phyloP scores from a whole-genome alignment of 2,329 filamentous ascomycete species.

The Penicillium sp. region DNA sequence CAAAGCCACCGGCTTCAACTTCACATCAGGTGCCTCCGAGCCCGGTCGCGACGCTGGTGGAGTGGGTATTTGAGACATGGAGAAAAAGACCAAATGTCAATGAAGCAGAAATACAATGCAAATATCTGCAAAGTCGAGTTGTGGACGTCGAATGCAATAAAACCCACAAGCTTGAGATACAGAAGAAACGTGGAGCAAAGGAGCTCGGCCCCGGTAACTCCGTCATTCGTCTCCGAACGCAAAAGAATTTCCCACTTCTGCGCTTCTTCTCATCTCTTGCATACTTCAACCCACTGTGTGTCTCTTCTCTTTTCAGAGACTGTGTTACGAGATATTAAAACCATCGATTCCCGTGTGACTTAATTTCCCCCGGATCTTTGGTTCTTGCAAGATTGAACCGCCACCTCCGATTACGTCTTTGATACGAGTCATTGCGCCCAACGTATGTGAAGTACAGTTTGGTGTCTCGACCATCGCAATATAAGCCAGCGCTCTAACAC shows the following conservation, averaged over 20 bases:
- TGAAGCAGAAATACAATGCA: neutral
- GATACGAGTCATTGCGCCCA: constrained; percentile 4
- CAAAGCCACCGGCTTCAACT: constrained; percentile 19
- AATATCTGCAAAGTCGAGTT: neutral
- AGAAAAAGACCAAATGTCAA: neutral
- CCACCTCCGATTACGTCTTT: constrained; percentile 14
- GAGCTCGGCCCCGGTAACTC: constrained; percentile 38
- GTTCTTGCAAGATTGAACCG: constrained; percentile 11
- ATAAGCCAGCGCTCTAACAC: neutral
- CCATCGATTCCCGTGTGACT: neutral
- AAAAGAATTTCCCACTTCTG: constrained; percentile 38
- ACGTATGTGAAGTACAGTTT: neutral
- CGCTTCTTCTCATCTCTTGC: constrained; percentile 12
- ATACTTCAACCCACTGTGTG: neutral
- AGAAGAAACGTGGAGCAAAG: constrained; percentile 14
- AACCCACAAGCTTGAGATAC: constrained; percentile 1
- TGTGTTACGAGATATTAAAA: neutral
- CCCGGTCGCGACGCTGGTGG: constrained; percentile 34
- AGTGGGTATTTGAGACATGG: constrained; percentile 36
- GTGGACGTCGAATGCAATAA: neutral
- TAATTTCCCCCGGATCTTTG: neutral
- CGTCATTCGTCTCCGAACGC: constrained; percentile 36
- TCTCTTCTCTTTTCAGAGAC: neutral
- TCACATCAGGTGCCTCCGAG: constrained; percentile 27
- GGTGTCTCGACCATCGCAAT: neutral